phyloP scores from a whole-genome alignment of 805 yeast species.

The Zygotorulaspora sp. region DNA sequence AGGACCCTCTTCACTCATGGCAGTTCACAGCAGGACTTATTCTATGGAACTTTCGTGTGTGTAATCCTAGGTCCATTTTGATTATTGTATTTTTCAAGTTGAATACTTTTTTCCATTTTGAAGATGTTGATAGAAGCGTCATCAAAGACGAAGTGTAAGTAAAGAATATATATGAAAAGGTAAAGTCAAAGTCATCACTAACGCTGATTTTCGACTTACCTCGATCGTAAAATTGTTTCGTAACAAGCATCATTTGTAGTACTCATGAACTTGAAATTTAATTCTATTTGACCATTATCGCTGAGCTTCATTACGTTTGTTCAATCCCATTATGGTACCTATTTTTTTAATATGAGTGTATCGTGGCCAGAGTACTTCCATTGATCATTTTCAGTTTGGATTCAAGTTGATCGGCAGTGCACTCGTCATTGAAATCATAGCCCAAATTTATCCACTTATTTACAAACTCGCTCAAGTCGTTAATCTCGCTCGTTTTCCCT shows the following conservation, averaged over 20 bases:
- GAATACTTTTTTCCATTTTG: conserved; percentile 2
- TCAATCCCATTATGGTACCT: no score
- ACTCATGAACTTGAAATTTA: no score
- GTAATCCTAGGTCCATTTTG: no score
- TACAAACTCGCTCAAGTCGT: conserved; percentile 22
- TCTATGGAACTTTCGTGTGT: no score
- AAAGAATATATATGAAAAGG: no score
- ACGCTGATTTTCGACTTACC: no score
- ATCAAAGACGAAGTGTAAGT: no score
- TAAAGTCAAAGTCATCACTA: no score
- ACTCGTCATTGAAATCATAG: background rate
- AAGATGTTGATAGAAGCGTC: background rate
- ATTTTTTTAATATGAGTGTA: conserved; percentile 9
- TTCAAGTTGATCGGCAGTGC: conserved; percentile 8
- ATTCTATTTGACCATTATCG: no score
- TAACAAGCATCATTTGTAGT: no score
- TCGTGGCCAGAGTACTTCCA: conserved; percentile 9
- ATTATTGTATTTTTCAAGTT: conserved; percentile 3
- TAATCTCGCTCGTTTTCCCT: conserved; percentile 17
- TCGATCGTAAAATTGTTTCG: no score
- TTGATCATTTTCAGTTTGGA: conserved; percentile 12
- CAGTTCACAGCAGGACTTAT: no score
- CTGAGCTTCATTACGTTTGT: background rate
- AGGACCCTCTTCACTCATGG: conserved; percentile 46
- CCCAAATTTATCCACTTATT: conserved; percentile 25